phyloP scores from a whole-genome alignment of 805 yeast genomes.

The Myxozyma geophila region DNA sequence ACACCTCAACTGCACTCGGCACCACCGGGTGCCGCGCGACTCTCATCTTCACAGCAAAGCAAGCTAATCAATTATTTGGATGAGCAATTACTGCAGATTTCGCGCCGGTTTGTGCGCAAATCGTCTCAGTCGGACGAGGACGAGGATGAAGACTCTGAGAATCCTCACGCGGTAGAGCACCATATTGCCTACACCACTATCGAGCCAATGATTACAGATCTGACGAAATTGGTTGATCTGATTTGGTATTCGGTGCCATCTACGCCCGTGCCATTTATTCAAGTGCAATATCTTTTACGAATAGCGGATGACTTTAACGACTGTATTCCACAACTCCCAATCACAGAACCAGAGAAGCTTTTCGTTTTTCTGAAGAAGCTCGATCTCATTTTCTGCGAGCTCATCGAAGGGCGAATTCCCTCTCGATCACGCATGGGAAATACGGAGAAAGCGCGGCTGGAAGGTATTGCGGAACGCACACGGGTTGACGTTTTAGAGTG shows the following conservation, averaged over 20 bases:
- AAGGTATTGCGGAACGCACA: constrained; percentile 59
- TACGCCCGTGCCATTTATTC: constrained; percentile 53
- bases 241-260: constrained; percentile 63
- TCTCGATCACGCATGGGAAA: constrained; percentile 47
- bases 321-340: constrained; percentile 47
- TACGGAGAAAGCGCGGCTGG: constrained; percentile 59
- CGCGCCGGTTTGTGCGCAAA: constrained; percentile 57
- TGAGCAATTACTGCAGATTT: constrained; percentile 56
- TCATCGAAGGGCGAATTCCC: constrained; percentile 47
- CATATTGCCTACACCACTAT: constrained; percentile 37
- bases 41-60: constrained; percentile 54
- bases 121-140: constrained; percentile 41
- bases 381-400: constrained; percentile 50
- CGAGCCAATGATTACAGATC: constrained; percentile 50
- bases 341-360: constrained; percentile 44
- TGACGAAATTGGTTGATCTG: constrained; percentile 56
- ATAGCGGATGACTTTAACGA: constrained; percentile 72
- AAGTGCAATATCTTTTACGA: constrained; percentile 62
- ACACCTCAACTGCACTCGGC: constrained; percentile 1
- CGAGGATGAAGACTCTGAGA: background rate
- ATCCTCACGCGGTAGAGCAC: constrained; percentile 6
- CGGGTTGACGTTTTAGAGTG: constrained; percentile 50
- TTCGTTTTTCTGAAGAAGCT: constrained; percentile 49
- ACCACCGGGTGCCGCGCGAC: background rate
- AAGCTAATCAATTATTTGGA: constrained; percentile 61